phyloP scores from a whole-genome alignment of 352 stramenopile genomes.

The Saprolegnia diclina region DNA sequence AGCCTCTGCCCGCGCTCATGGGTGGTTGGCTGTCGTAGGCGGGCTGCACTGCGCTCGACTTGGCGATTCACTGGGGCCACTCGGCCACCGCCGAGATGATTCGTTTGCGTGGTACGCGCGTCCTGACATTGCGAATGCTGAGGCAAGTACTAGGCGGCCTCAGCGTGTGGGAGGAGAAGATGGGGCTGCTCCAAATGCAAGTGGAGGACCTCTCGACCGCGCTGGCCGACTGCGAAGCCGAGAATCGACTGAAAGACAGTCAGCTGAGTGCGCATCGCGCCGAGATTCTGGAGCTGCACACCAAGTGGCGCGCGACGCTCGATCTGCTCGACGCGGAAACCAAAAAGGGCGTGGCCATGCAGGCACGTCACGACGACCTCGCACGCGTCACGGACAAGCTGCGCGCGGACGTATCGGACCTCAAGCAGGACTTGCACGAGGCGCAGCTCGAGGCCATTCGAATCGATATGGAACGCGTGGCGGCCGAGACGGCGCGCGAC shows the following conservation, averaged over 20 bases:
- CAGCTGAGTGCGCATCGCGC: neutral
- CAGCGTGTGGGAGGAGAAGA: constrained; percentile 73
- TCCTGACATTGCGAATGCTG: neutral
- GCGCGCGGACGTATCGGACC: constrained; percentile 27
- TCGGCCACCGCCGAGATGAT: constrained; percentile 63
- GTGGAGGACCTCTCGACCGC: constrained; percentile 44
- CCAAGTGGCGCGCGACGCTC: constrained; percentile 6
- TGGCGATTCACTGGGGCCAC: constrained; percentile 71
- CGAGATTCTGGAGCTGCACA: constrained; percentile 19
- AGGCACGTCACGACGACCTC: constrained; percentile 29
- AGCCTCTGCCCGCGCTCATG: no score
- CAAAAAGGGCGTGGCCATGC: constrained; percentile 34
- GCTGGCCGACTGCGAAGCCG: neutral
- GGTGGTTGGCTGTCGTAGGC: constrained; percentile 23
- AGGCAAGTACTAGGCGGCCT: constrained; percentile 30
- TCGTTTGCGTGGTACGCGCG: constrained; percentile 35
- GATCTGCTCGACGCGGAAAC: constrained; percentile 35
- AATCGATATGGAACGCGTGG: constrained; percentile 30
- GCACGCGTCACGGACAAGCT: constrained; percentile 36
- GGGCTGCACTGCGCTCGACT: constrained; percentile 56
- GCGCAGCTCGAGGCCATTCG: constrained; percentile 17
- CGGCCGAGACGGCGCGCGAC: constrained; percentile 32
- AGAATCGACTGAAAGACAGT: neutral
- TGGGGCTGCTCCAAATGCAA: constrained; percentile 54
- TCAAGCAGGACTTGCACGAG: constrained; percentile 25